phyloP scores from a whole-genome alignment of 2,329 filamentous ascomycete species.

The Tolypocladium inflatum region DNA sequence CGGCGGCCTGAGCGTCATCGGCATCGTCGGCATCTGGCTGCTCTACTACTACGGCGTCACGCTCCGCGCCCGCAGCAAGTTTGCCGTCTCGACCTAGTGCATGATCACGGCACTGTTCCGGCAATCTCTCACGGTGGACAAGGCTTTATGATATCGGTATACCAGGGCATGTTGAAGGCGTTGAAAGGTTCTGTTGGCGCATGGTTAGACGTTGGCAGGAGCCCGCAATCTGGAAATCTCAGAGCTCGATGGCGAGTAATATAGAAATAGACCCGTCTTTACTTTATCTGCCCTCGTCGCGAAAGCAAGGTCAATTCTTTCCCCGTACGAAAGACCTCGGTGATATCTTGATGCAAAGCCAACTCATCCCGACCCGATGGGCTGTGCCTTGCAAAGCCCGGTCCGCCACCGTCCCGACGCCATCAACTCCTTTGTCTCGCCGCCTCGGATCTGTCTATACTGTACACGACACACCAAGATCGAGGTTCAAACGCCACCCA shows the following conservation, averaged over 20 bases:
- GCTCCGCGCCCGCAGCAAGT: slow-evolving; percentile 47
- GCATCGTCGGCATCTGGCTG: slow-evolving; percentile 48
- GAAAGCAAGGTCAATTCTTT: no score
- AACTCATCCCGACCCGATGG: background rate
- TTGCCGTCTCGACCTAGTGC: slow-evolving; percentile 30
- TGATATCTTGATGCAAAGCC: background rate
- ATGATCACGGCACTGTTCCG: no score
- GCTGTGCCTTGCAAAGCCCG: background rate
- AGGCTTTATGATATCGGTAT: background rate
- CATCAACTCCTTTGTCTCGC: background rate
- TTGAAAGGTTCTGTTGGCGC: background rate
- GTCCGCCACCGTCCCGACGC: background rate
- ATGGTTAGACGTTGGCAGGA: background rate
- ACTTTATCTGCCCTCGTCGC: no score
- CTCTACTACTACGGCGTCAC: slow-evolving; percentile 48
- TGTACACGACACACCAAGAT: background rate
- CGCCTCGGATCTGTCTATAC: background rate
- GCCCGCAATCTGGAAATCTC: background rate
- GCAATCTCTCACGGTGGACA: no score
- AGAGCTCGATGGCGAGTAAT: background rate
- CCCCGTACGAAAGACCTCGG: background rate
- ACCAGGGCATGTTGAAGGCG: background rate
- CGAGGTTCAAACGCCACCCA: background rate
- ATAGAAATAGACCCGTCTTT: background rate
- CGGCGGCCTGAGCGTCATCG: slow-evolving; percentile 42